Evolutionary conservation across 2,329 filamentous ascomycete species (phyloP).

Genomic region (Beauveria sp.): DNA sequence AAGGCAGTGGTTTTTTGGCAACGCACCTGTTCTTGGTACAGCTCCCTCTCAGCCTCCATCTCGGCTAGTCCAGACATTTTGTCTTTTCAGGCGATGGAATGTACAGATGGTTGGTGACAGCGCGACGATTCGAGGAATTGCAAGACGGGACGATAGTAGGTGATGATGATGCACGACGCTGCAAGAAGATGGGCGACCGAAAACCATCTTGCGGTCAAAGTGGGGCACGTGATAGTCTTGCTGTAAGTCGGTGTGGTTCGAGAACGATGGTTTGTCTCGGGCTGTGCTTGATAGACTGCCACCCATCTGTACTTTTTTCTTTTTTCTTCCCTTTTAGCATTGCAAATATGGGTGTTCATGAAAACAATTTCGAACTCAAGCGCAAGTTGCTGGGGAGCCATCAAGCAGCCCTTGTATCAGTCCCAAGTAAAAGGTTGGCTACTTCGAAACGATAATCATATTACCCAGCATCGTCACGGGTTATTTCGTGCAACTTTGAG

Average conservation of each 20-base stretch:
- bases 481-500: background rate
- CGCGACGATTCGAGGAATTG: background rate
- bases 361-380: background rate
- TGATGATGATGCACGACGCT: background rate
- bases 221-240: constrained; percentile 6
- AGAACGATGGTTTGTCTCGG: background rate
- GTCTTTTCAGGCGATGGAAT: background rate
- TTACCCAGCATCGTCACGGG: constrained; percentile 2
- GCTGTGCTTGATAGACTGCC: too few relatives aligned
- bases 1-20: background rate
- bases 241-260: background rate
- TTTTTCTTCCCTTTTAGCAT: background rate
- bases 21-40: constrained; percentile 50
- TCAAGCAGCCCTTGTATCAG: background rate
- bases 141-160: background rate
- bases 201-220: background rate
- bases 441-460: background rate
- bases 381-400: background rate
- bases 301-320: too few relatives aligned
- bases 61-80: constrained; percentile 28
- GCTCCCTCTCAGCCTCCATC: constrained; percentile 44
- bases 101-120: too few relatives aligned
- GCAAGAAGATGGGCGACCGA: background rate
- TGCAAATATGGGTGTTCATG: background rate
- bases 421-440: background rate